Base-by-base conservation (phyloP, 2,329 filamentous ascomycete genomes). In the Alternaria sp. region DNA sequence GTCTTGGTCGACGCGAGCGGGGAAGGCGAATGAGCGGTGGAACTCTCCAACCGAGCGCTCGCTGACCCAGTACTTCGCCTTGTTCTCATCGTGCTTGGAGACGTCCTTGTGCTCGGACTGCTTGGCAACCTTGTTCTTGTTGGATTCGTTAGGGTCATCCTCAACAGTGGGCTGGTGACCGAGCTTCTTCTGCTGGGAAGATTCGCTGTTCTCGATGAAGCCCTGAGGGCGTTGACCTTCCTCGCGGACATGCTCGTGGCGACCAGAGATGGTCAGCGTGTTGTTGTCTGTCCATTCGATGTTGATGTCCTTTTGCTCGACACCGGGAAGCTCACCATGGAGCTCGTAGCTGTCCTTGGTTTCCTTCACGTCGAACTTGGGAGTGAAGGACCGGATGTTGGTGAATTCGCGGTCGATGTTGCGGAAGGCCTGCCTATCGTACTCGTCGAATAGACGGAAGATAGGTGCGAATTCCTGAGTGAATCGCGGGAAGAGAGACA, bases 221-320 rank as follows among this genome's bases (percentile, higher is more conserved):
- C 77, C 48, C 79, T 81, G 28, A 13, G 84, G 79, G 31, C 84
- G 77, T 3, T 82, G 79, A 58, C 85, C 85, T 37, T 86, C 79
- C 59, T 85, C 84, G 77, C 86, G 84, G 65, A 80, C 80, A 66
- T 88, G 85, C 78, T 93, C 90, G 55, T 87, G 84, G 63, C 83
- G 86, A 71, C 91, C 91, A 57, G 85, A 86, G 74, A 95, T 82
- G 63, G 86, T 83, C 41, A 94, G 80, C 14, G 90, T 93, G 79
- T 91, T 88, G 40, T 84, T 82, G 73, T 94, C 90, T 58, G 86
- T 88, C 82, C 93, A 94, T 73, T 94, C 90, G 73, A 94, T 90
- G 73, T 84, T 81, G 71, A 95, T 81, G 71, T 93, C 82, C 68
- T 91, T 87, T 79, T 91, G 90, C 62, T 85, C 85, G 68, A 93